phyloP scores from a whole-genome alignment of 2,329 filamentous ascomycete species.

The Fusarium coffeatum region DNA sequence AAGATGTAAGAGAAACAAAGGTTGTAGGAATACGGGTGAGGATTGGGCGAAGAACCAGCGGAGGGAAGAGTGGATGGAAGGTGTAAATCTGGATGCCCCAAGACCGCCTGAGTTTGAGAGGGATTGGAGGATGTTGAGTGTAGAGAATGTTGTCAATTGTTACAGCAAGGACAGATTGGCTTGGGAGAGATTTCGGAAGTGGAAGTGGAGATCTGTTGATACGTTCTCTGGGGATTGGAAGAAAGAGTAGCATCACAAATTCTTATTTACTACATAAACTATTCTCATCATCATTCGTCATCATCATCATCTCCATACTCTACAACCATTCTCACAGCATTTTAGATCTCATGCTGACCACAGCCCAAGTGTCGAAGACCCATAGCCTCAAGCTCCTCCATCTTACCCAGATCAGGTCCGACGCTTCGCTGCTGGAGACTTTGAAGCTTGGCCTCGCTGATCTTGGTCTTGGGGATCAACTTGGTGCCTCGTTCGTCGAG shows the following conservation, averaged over 20 bases:
- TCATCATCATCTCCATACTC: background rate
- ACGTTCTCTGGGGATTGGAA: background rate
- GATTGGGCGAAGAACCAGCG: background rate
- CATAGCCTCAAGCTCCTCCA: slow-evolving; percentile 51
- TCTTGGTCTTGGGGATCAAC: slow-evolving; percentile 44
- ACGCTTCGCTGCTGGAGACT: slow-evolving; percentile 29
- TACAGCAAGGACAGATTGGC: rapidly evolving
- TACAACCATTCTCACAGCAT: too few relatives aligned
- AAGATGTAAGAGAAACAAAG: slow-evolving; percentile 2
- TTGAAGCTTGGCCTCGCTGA: slow-evolving; percentile 23
- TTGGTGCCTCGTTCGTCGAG: slow-evolving; percentile 42
- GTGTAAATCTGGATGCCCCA: background rate
- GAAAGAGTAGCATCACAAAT: background rate
- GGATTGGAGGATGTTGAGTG: slow-evolving; percentile 4
- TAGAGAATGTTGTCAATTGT: background rate
- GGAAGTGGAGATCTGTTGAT: slow-evolving; percentile 21
- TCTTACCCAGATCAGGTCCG: slow-evolving; percentile 36
- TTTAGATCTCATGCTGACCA: slow-evolving; percentile 40
- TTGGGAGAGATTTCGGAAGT: background rate
- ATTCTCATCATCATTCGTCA: background rate
- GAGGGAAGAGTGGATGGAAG: background rate
- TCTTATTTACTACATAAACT: background rate
- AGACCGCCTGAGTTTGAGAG: slow-evolving; percentile 22
- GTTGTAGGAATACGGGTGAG: background rate
- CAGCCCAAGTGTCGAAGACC: slow-evolving; percentile 53